Evolutionary conservation across 1,139 yeast species (phyloP).

Genomic region (Magnusiomyces tetraspermus): DNA sequence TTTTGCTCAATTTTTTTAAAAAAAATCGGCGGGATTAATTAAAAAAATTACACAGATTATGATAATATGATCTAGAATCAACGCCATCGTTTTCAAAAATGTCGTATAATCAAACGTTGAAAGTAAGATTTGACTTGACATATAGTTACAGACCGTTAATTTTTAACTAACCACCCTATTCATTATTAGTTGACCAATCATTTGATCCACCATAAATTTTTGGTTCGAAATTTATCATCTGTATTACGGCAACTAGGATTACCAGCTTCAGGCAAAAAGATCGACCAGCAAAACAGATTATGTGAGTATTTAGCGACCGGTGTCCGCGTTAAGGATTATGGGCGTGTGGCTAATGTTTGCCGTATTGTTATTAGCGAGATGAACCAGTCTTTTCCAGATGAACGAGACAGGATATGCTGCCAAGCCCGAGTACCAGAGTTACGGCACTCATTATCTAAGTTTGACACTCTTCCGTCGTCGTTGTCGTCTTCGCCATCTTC

Average conservation of each 20-base stretch:
- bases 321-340: slow-evolving; percentile 6
- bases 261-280: slow-evolving; percentile 27
- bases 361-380: slow-evolving; percentile 7
- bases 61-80: not conserved
- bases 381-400: not conserved
- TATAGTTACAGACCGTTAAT: no score
- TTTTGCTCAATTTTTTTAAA: no score
- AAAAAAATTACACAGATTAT: not conserved
- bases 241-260: slow-evolving; percentile 23
- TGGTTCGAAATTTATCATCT: slow-evolving; percentile 27
- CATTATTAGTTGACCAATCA: not conserved
- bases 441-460: not conserved
- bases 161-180: not conserved
- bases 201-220: slow-evolving; percentile 14
- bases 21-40: no score
- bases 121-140: no score
- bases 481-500: no score
- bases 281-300: slow-evolving; percentile 26
- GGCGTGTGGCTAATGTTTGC: slow-evolving; percentile 3
- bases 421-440: not conserved
- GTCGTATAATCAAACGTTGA: not conserved
- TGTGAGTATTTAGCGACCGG: slow-evolving; percentile 15
- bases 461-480: no score
- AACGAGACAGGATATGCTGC: not conserved
- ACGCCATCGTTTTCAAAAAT: not conserved